These are phyloP conservation scores for Fonsecaea monophora DNA, from an alignment of 2,329 filamentous ascomycete species.

Conservation along the genomic window DNA sequence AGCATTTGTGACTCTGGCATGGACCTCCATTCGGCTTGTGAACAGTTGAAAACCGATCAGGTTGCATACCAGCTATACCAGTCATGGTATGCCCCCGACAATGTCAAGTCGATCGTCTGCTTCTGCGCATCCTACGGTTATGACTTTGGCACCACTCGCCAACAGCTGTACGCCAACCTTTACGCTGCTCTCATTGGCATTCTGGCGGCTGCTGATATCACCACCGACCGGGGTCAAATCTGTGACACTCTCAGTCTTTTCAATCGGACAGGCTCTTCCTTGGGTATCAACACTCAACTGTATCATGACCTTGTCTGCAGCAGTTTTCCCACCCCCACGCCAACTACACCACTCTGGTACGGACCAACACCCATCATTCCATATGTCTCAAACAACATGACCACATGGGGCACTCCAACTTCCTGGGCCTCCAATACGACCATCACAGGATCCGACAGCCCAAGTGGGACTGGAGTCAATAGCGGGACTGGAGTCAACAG, in stretches of 20 bases:
- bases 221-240: conserved; percentile 30
- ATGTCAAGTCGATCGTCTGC: conserved; percentile 30
- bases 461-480: not conserved
- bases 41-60: conserved; percentile 26
- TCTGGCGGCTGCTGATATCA: conserved; percentile 29
- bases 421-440: conserved; percentile 25
- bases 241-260: conserved; percentile 35
- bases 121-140: conserved; percentile 33
- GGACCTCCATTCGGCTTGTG: conserved; percentile 29
- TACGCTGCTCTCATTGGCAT: conserved; percentile 34
- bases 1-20: conserved; percentile 34
- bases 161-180: conserved; percentile 28
- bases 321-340: conserved; percentile 24
- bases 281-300: conserved; percentile 31
- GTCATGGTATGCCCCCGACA: conserved; percentile 29
- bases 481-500: not conserved
- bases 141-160: conserved; percentile 32
- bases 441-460: conserved; percentile 12
- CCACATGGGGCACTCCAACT: conserved; percentile 24
- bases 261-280: conserved; percentile 27
- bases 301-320: conserved; percentile 31
- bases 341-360: conserved; percentile 21
- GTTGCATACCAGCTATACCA: conserved; percentile 27
- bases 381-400: conserved; percentile 24
- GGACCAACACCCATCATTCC: conserved; percentile 24